Evolutionary conservation across 2,329 filamentous ascomycete genomes (phyloP), one percentile per base, ranked within the genome.

Genomic region (Pyricularia grisea): DNA sequence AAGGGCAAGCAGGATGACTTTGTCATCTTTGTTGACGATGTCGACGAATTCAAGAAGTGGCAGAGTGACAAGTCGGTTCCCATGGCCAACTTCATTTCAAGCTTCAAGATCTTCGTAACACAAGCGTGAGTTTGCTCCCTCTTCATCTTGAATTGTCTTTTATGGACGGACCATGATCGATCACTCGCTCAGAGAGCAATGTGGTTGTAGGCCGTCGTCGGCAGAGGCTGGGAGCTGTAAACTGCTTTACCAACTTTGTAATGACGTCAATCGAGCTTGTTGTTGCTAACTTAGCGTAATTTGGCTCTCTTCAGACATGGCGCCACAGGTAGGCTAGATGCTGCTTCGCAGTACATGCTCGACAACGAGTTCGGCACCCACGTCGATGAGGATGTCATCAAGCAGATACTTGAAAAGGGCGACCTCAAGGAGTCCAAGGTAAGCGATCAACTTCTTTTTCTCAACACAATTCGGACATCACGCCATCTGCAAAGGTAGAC

Each of bases 81-180:
- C 1, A 30, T 67, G 66, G 65, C 66, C 68, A 69, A 65, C 68
- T 69, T 69, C 60, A 30, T 64, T 23, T 69, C 68, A 25, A 86
- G 91, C 9, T 98, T 92, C 85, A 92, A 97, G 85, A 85, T 99
- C 76, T 97, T 97, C 76, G 83, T 91, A 63, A 97, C 93, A 50
- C 92, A 96, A 83, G 91, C 90, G 94, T 97, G 85, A 82, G 91
- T 55, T 55, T 2, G 11, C 42, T n/a, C 20, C 42, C n/a, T 4
- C 20, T 4, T 17, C 14, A 14, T 55, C 42, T 6, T n/a, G 42
- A 10, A n/a, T 55, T n/a, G 20, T 55, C 20, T n/a, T 1, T 55
- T 5, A n/a, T 55, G 5, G 17, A 55, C 1, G 42, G 20, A n/a
- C n/a, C 27, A 27, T 55, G 6, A n/a, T 55, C 17, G 17, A 11